Percentiles rank a stretch among this genome's conserved stretches.
These are phyloP conservation scores for Globisporangium viniferum DNA, from an alignment of 352 stramenopile species.

Conservation along the genomic window DNA sequence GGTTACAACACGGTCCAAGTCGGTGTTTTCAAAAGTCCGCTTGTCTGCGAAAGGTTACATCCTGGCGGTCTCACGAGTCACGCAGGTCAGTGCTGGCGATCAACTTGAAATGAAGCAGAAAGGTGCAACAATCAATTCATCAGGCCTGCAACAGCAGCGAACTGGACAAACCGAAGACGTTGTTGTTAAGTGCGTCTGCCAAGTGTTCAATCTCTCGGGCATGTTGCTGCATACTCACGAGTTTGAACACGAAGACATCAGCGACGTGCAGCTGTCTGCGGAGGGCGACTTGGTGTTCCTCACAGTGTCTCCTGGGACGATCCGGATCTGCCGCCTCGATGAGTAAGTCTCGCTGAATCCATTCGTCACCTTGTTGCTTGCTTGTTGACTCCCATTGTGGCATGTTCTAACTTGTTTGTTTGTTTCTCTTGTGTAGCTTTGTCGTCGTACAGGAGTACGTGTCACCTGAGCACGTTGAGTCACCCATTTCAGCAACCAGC, in stretches of 20 bases:
- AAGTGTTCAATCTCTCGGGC: conserved; percentile 71
- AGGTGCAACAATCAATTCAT: background rate
- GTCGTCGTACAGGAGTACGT: conserved; percentile 73
- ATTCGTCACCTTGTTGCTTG: background rate
- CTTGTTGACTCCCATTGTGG: background rate
- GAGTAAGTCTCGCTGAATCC: conserved; percentile 47
- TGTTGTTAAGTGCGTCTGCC: conserved; percentile 34
- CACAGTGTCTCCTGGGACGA: conserved; percentile 37
- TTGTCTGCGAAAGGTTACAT: conserved; percentile 64
- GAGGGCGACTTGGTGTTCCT: conserved; percentile 78
- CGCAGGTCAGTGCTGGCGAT: background rate
- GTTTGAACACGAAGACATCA: conserved; percentile 45
- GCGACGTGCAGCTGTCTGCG: conserved; percentile 48
- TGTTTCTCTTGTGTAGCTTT: conserved; percentile 39
- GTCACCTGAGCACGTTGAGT: conserved; percentile 21
- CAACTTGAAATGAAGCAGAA: background rate
- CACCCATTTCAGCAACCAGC: conserved; percentile 52
- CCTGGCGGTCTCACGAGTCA: conserved; percentile 35
- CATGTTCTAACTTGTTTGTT: background rate
- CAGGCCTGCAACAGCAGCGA: background rate
- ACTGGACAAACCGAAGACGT: background rate
- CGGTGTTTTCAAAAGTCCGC: conserved; percentile 43
- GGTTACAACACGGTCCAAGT: conserved; percentile 5
- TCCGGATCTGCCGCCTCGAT: conserved; percentile 74
- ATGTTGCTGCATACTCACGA: conserved; percentile 44